Evolutionary conservation across 768 basidiomycete species (phyloP), one percentile per base, ranked within the genome.

Genomic region (Boletus sensibilis): DNA sequence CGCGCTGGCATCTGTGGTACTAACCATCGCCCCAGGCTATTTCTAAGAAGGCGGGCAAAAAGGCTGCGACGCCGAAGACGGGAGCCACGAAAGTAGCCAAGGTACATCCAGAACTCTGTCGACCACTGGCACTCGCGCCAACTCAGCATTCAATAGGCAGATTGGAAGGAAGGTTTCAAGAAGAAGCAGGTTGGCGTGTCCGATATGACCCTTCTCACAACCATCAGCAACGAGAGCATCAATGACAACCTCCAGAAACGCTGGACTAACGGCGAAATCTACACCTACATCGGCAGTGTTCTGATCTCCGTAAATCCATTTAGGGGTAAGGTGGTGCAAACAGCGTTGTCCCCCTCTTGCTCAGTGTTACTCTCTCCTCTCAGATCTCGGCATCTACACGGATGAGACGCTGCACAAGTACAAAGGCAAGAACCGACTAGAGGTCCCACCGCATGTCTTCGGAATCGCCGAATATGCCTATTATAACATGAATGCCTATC

Each of bases 121-220:
- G n/a, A 48, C 21, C 33, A 9, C 31, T 46, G 40, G 38, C 38
- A 57, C 38, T 35, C 40, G 56, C 60, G 44, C 45, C 53, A 48
- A 63, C 58, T 53, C 45, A 55, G 7, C 21, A 21, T 40, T 29
- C 41, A 45, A 52, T 61, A 98, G 95, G 96, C 96, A 47, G 96
- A 98, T 72, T 99, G 96, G 96, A 96, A 96, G 75, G 96, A 98
- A 68, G 94, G 95, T 5, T 99, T 99, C 82, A 97, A 97, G 87
- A 99, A 98, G 87, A 98, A 98, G 77, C 89, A 92, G 74, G 88
- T 95, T 59, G 97, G 97, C 53, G 96, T 99, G 55, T 87, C 92
- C 41, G 97, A 99, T 80, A 99, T 99, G 97, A 99, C 97, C 10
- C 78, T 99, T 58, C 78, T 99, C 55, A 90, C 92, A 23, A 96